A percentile compares a stretch with the other conserved stretches of the same genome.
phyloP scores from a whole-genome alignment of 306 rosid genomes.

The Cucurbita pepo region DNA sequence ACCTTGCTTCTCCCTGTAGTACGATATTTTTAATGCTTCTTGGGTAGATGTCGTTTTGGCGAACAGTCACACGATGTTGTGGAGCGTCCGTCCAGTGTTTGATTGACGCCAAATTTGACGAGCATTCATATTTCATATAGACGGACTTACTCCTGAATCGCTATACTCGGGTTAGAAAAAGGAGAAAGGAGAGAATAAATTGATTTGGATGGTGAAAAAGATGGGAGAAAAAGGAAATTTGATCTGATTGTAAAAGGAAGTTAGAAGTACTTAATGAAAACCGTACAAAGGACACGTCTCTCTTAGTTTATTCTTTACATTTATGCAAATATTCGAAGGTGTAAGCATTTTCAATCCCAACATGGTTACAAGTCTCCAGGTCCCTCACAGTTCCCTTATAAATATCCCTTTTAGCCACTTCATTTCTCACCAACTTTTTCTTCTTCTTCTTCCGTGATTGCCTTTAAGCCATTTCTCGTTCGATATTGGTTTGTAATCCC shows the following conservation, averaged over 20 bases:
- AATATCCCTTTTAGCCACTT: neutral
- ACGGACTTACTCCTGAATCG: too few species aligned
- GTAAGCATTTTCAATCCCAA: constrained; percentile 6
- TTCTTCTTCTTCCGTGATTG: neutral
- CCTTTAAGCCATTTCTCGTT: neutral
- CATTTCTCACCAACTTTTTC: neutral
- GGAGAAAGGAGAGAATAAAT: too few species aligned
- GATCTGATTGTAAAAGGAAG: neutral
- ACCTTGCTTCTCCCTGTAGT: too few species aligned
- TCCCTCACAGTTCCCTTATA: neutral
- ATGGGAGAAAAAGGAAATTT: neutral
- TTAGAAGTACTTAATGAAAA: constrained; percentile 6
- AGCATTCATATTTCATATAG: too few species aligned
- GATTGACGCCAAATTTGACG: too few species aligned
- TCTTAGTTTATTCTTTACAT: constrained; percentile 12
- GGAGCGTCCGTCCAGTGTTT: too few species aligned
- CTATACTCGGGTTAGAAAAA: too few species aligned
- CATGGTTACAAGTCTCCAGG: neutral
- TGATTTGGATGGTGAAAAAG: too few species aligned
- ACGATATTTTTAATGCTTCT: too few species aligned
- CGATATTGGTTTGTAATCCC: neutral
- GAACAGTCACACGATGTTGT: too few species aligned
- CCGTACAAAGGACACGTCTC: constrained; percentile 49
- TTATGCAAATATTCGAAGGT: constrained; percentile 34
- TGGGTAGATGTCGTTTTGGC: too few species aligned